Evolutionary conservation across 305 asterid genomes (phyloP), one percentile per base, ranked within the genome.

Genomic region (Fraxinus xanthoxyloides): DNA sequence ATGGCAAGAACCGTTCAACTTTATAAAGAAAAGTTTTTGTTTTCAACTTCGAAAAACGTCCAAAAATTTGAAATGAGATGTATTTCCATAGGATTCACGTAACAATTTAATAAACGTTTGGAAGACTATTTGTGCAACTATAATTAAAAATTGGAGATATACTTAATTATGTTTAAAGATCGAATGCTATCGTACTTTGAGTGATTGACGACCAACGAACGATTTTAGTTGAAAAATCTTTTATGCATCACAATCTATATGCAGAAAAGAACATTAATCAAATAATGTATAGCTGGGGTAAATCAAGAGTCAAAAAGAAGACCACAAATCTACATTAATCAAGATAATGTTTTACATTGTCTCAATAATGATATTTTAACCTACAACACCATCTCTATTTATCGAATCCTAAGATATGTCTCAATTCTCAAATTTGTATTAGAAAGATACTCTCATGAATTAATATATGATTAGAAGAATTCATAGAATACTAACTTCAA

Each of bases 221-320:
- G 23, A 4, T 51, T 15, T 51, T 51, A 17, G 7, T 51, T 4
- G 23, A 51, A 51, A 59, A 59, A 7, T 7, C 15, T 5, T 59
- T 7, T 23, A 21, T 59, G 13, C 69, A 59, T 59, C 69, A 59
- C 30, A 24, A 65, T 4, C 34, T 24, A 65, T 26, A 10, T 9
- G 35, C 10, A 10, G 34, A 24, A 65, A 65, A 65, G 34, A 9
- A 65, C 13, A 59, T 21, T 59, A 2, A 19, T 21, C 30, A 6
- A 59, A 19, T 17, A 10, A 65, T 65, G 6, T 3, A 61, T 61
- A 19, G 17, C 4, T 21, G n/a, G 17, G 7, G 8, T 9, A 63
- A 90, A 80, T 82, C 83, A 89, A 79, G 84, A 82, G 90, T 90
- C 92, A 87, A 88, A 83, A 85, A 82, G 87, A 83, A 86, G 84